Conservation (phyloP, 192 early-diverging fungal genomes). For the Coemansia aciculifera region DNA sequence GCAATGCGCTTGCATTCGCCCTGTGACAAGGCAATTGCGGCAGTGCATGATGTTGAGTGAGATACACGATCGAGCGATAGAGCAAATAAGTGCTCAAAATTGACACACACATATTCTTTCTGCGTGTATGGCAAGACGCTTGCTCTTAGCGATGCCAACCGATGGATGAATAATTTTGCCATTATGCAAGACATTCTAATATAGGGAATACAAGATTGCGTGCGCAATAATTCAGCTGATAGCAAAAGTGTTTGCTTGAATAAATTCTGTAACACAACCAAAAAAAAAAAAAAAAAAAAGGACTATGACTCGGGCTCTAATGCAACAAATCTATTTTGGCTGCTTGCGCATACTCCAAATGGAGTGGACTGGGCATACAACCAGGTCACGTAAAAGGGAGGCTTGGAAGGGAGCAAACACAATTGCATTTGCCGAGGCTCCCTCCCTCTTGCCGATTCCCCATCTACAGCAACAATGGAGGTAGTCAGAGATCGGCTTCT, state of each 20-base stretch:
- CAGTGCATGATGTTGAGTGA: neutral
- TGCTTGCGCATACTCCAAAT: neutral
- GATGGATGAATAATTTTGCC: neutral
- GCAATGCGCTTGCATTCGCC: neutral
- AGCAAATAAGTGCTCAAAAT: neutral
- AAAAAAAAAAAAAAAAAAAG: neutral
- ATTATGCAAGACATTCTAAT: neutral
- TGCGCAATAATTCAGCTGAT: too few species aligned
- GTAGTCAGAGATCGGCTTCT: constrained; percentile 5
- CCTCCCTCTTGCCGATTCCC: neutral
- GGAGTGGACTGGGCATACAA: neutral
- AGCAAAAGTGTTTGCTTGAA: too few species aligned
- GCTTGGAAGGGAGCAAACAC: neutral
- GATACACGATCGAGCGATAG: neutral
- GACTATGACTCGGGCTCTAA: neutral
- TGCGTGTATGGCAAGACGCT: neutral
- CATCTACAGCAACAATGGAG: neutral
- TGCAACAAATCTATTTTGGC: neutral
- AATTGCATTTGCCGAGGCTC: neutral
- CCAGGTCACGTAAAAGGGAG: neutral
- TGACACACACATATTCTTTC: neutral
- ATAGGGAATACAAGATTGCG: too few species aligned
- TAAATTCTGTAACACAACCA: too few species aligned
- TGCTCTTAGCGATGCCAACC: neutral
- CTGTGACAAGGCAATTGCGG: neutral